A percentile compares a stretch with the other conserved stretches of the same genome.
These are phyloP conservation scores for Taphrina confusa DNA, from an alignment of 1,139 yeast genomes.

Conservation along the genomic window DNA sequence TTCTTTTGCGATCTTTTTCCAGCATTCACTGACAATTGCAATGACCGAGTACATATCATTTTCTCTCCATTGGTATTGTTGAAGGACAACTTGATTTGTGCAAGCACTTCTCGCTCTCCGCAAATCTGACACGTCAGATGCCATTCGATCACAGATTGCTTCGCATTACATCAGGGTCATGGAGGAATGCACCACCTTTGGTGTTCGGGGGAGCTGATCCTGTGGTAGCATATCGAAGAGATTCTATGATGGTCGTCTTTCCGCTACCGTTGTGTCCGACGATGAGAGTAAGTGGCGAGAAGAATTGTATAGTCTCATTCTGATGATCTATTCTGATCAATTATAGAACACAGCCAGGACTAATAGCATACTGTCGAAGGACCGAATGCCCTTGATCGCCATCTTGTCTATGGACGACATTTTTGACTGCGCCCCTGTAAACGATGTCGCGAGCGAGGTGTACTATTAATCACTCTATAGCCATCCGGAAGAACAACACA, in stretches of 20 bases:
- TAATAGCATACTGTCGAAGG: conserved; percentile 71
- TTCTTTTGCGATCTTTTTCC: conserved; percentile 78
- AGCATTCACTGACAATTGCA: conserved; percentile 64
- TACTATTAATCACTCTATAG: too few relatives aligned
- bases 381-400: conserved; percentile 84
- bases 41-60: conserved; percentile 83
- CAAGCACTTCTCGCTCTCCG: conserved; percentile 75
- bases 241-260: conserved; percentile 95
- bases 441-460: too few relatives aligned
- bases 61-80: conserved; percentile 69
- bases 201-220: conserved; percentile 96
- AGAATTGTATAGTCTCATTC: conserved; percentile 79
- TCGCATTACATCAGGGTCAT: conserved; percentile 66
- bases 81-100: conserved; percentile 88
- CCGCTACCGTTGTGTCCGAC: conserved; percentile 98
- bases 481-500: too few relatives aligned
- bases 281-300: conserved; percentile 84
- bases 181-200: conserved; percentile 93
- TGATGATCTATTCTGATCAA: conserved; percentile 7
- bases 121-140: conserved; percentile 39
- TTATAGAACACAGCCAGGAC: not conserved
- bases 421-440: too few relatives aligned
- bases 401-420: conserved; percentile 53
- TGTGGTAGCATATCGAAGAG: conserved; percentile 89
- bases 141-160: not conserved